Conservation (phyloP, 495 filamentous ascomycete species). For the Evernia prunastri region DNA sequence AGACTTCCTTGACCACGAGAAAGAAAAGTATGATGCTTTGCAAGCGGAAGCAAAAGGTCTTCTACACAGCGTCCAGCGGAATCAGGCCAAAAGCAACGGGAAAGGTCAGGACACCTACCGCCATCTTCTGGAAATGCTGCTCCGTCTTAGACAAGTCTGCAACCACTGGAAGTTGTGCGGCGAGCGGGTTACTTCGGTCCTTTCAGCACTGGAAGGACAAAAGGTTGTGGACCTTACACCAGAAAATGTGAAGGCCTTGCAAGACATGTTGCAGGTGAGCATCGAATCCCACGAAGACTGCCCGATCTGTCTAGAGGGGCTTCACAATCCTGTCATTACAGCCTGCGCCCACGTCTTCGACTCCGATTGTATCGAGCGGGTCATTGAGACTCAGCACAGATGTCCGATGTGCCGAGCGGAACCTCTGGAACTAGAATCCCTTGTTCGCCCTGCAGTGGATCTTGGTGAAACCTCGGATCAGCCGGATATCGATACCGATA, state of each 20-base stretch:
- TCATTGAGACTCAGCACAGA: conserved; percentile 72
- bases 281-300: conserved; percentile 83
- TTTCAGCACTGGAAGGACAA: conserved; percentile 57
- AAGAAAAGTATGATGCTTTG: conserved; percentile 73
- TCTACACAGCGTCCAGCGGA: conserved; percentile 51
- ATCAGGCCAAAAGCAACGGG: conserved; percentile 33
- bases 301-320: conserved; percentile 68
- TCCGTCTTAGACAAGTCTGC: conserved; percentile 80
- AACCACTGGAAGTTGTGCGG: conserved; percentile 79
- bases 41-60: conserved; percentile 71
- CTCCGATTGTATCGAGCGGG: conserved; percentile 64
- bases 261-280: conserved; percentile 68
- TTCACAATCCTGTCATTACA: conserved; percentile 77
- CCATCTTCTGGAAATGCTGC: conserved; percentile 71
- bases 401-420: conserved; percentile 85
- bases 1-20: conserved; percentile 67
- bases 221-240: conserved; percentile 63
- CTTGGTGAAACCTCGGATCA: conserved; percentile 44
- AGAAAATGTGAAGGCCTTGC: conserved; percentile 66
- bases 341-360: conserved; percentile 83
- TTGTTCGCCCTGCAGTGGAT: conserved; percentile 59
- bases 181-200: conserved; percentile 64
- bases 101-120: conserved; percentile 49
- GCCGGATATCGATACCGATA: conserved; percentile 51
- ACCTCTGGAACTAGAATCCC: conserved; percentile 48